Evolutionary conservation across 2,329 filamentous ascomycete genomes (phyloP), one percentile per base, ranked within the genome.

Genomic region (Diaporthe vexans): DNA sequence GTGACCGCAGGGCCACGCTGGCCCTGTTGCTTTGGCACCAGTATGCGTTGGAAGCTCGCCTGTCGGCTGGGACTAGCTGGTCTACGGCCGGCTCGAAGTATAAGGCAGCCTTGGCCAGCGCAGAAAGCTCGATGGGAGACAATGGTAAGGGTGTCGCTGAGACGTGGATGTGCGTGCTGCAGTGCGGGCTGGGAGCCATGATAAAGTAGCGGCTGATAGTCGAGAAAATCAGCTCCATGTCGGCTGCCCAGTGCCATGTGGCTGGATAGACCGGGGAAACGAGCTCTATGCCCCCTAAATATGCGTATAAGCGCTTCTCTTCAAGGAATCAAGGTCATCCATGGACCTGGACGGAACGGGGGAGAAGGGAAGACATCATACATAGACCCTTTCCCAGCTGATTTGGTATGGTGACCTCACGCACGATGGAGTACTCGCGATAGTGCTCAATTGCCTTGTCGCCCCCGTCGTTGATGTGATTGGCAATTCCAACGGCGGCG

Each of bases 81-180:
- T 85, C 82, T 9, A 85, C 77, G 4, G 81, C 81, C 1, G 78
- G 73, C 73, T 84, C 83, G 74, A 81, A 83, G 76, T 80, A 81
- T 7, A 84, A 78, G 24, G 77, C 77, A 6, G 79, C 76, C 73
- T 83, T 83, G 73, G 80, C 80, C 1, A 85, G 76, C 17, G 78
- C 72, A 10, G 78, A 77, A 9, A 82, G 79, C 17, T 80, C 80
- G 9, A 43, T 11, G 1, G 78, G 26, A 7, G 76, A 72, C 46
- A 83, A 72, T 1, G 80, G 72, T 21, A 69, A 24, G 0, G 78
- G 74, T 4, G 77, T 73, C 24, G 75, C 76, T 4, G 82, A 83
- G 19, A 85, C 35, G 77, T 85, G 83, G 43, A 85, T 78, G 76
- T 85, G 83, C 2, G 83, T 84, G 76, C 82, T 82, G 77, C 82